phyloP scores from a whole-genome alignment of 208 protist genomes.

The Acanthamoeba triangularis region DNA sequence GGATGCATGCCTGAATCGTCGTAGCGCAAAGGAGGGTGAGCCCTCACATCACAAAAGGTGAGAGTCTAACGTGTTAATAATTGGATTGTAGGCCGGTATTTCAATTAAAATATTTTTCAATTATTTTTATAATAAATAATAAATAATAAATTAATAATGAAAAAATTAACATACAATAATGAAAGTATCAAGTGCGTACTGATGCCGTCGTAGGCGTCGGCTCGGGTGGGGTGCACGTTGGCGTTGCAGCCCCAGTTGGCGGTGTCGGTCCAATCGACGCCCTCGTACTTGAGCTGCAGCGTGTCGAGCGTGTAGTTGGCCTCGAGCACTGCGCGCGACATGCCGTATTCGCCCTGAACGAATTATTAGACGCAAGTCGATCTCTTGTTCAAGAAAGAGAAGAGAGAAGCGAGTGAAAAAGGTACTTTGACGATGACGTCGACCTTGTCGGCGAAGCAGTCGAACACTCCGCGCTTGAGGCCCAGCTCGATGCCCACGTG shows the following conservation, averaged over 20 bases:
- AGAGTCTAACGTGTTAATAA: too few species aligned
- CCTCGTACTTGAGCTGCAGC: slow-evolving; percentile 52
- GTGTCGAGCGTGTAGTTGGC: slow-evolving; percentile 8
- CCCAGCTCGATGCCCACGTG: neutral
- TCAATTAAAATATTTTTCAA: too few species aligned
- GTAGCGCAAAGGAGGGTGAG: neutral
- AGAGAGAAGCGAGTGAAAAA: neutral
- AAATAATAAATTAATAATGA: too few species aligned
- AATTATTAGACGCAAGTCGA: neutral
- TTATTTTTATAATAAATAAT: too few species aligned
- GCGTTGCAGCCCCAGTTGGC: neutral
- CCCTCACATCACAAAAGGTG: too few species aligned
- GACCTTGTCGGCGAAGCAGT: slow-evolving; percentile 10
- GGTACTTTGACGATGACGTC: neutral
- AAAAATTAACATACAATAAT: too few species aligned
- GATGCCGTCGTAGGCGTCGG: slow-evolving; percentile 23
- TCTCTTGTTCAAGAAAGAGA: neutral
- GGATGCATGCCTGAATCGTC: neutral
- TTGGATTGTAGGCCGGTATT: too few species aligned
- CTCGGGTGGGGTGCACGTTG: neutral
- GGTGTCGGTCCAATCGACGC: slow-evolving; percentile 5
- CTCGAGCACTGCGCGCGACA: neutral
- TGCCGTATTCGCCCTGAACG: slow-evolving; percentile 5
- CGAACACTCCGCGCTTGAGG: neutral
- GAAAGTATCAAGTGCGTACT: slow-evolving; percentile 6